Base-by-base conservation (phyloP, 2,329 filamentous ascomycete species). In the Pestalotiopsis sp. region DNA sequence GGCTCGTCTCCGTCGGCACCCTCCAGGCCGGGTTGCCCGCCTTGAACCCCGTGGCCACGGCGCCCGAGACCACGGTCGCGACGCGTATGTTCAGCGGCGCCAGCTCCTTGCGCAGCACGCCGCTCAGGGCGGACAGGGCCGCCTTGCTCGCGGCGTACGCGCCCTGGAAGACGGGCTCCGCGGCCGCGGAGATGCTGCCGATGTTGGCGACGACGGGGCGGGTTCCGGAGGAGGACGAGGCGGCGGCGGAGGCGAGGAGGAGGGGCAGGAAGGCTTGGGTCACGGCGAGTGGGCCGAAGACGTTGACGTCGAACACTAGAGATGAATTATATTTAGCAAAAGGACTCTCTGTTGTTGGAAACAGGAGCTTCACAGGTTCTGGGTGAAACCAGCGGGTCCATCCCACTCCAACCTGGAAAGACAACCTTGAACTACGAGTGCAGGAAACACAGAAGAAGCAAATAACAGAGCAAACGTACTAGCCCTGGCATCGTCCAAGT, bases 101-200 rank as follows among this genome's bases (percentile, higher is more conserved):
- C 5, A 80, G 72, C 69, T 80, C 77, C 27, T 75, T 66, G 27
- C 77, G 76, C 23, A 80, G 66, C 0, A 74, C 76, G 3, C 74
- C 60, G 23, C 70, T 68, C 36, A 73, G 59, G 39, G 73, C 71
- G 66, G 72, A 68, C 5, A 78, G 68, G 2, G 78, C 77, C 0
- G 74, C 76, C 69, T 80, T 79, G 66, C 75, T 77, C 2, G 75
- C 76, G 45, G 74, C 77, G 69, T 80, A 80, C 25, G 75, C 73
- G 1, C 62, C 70, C 61, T 75, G 73, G 71, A 75, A 80, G 2
- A 76, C 75, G 31, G 77, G 75, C 68, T 73, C 70, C 66, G 78
- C 73, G 36, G 76, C 70, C 69, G 74, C 74, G 69, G 75, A 77
- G n/a, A 79, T 58, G 65, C 74, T 77, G 52, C 75, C 73, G n/a